These are phyloP conservation scores for Aspergillus hortae DNA, from an alignment of 2,329 filamentous ascomycete species.

Conservation along the genomic window DNA sequence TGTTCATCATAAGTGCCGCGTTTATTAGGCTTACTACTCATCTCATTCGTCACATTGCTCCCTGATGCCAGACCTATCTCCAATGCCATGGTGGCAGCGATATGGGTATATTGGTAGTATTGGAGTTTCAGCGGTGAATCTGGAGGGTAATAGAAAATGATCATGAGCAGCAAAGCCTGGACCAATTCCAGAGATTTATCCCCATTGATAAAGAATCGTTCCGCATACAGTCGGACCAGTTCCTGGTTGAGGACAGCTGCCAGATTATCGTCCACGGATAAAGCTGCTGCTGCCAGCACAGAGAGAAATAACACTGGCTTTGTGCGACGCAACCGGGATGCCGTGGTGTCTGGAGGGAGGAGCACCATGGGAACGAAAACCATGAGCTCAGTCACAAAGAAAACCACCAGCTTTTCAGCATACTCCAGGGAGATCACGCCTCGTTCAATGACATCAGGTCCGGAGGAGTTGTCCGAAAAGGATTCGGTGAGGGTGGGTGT, in stretches of 20 bases:
- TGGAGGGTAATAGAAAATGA: slow-evolving; percentile 50
- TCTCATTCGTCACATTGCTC: slow-evolving; percentile 21
- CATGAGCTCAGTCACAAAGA: slow-evolving; percentile 30
- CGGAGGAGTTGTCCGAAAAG: slow-evolving; percentile 14
- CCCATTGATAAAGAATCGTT: slow-evolving; percentile 47
- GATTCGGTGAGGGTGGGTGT: slow-evolving; percentile 16
- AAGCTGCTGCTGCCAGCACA: slow-evolving; percentile 63
- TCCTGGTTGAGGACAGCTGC: slow-evolving; percentile 47
- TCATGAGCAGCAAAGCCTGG: slow-evolving; percentile 48
- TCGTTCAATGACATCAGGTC: slow-evolving; percentile 29
- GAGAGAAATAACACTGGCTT: slow-evolving; percentile 69
- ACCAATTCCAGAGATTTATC: slow-evolving; percentile 52
- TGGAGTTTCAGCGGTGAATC: slow-evolving; percentile 47
- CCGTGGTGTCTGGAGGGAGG: slow-evolving; percentile 26
- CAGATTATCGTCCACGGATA: slow-evolving; percentile 48
- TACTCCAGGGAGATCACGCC: slow-evolving; percentile 29
- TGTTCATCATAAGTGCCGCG: slow-evolving; percentile 22
- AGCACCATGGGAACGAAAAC: slow-evolving; percentile 29
- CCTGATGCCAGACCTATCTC: slow-evolving; percentile 40
- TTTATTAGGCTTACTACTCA: slow-evolving; percentile 10
- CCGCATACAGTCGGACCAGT: slow-evolving; percentile 47
- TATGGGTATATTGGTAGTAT: slow-evolving; percentile 52
- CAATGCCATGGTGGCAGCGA: slow-evolving; percentile 50
- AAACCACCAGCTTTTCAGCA: slow-evolving; percentile 28
- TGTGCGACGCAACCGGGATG: slow-evolving; percentile 26